Conservation (phyloP, 768 basidiomycete species). For the Postia placenta region DNA sequence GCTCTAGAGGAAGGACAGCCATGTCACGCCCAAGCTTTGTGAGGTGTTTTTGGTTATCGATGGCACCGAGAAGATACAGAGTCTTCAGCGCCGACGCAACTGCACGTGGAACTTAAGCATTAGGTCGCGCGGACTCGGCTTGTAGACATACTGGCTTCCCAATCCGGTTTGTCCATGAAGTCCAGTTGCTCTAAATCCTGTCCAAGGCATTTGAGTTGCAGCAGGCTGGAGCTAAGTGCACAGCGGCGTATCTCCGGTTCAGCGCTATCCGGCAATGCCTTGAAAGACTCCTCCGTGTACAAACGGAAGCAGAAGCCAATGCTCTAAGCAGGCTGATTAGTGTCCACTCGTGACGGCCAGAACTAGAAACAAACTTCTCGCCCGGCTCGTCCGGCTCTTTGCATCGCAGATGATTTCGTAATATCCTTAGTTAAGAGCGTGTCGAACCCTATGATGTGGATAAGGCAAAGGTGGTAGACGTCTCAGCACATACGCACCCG, state of each 20-base stretch:
- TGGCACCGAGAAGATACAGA: conserved; percentile 75
- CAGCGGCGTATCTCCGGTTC: conserved; percentile 91
- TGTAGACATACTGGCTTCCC: conserved; percentile 57
- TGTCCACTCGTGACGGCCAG: background rate
- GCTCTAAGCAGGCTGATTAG: conserved; percentile 38
- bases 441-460: conserved; percentile 63
- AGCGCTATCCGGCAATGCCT: conserved; percentile 53
- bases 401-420: conserved; percentile 85
- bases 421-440: conserved; percentile 78
- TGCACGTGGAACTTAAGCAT: conserved; percentile 19
- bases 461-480: too few species aligned
- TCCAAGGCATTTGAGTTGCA: conserved; percentile 82
- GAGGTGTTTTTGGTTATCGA: conserved; percentile 58
- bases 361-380: conserved; percentile 59
- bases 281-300: conserved; percentile 81
- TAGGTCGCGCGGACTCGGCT: background rate
- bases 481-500: too few species aligned
- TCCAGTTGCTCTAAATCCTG: conserved; percentile 78
- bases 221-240: conserved; percentile 73
- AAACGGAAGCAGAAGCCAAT: conserved; percentile 85
- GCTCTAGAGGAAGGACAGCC: conserved; percentile 92
- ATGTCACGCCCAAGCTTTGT: conserved; percentile 77
- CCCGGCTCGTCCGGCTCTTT: conserved; percentile 94
- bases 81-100: conserved; percentile 61
- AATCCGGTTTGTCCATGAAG: conserved; percentile 84